phyloP scores from a whole-genome alignment of 164 flowering plant species.

The Chimonanthus praecox region DNA sequence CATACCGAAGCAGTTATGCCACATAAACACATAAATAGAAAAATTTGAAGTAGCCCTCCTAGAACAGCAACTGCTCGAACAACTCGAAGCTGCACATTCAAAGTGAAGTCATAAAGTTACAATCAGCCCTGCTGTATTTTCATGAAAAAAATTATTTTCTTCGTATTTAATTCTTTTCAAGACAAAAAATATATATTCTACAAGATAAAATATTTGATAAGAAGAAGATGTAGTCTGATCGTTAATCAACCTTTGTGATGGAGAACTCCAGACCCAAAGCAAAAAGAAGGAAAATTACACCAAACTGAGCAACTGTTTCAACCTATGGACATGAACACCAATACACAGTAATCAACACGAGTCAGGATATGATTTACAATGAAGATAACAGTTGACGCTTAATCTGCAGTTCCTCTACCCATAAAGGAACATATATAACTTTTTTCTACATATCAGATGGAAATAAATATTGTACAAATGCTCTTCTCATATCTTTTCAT shows the following conservation, averaged over 20 bases:
- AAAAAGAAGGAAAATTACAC: constrained; percentile 96
- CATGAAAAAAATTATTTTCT: background rate
- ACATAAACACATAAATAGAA: constrained; percentile 88
- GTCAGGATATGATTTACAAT: background rate
- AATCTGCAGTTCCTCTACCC: background rate
- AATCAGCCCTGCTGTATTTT: background rate
- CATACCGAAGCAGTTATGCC: constrained; percentile 88
- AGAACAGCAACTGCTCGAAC: constrained; percentile 96
- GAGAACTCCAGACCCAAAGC: constrained; percentile 98
- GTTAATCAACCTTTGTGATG: constrained; percentile 60
- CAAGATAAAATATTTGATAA: background rate
- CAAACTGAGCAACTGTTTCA: constrained; percentile 99
- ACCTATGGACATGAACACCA: constrained; percentile 46
- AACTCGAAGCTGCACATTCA: constrained; percentile 69
- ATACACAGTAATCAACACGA: background rate
- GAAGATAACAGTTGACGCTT: background rate
- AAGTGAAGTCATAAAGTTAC: constrained; percentile 7
- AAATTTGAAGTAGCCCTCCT: constrained; percentile 88
- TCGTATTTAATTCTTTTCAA: background rate
- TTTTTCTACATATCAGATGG: background rate
- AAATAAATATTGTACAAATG: background rate
- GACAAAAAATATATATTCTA: background rate
- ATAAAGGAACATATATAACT: background rate
- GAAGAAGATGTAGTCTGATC: background rate
- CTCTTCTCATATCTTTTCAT: background rate